Conservation (phyloP, 148 eudicot genomes). For the Rheum nobile region DNA sequence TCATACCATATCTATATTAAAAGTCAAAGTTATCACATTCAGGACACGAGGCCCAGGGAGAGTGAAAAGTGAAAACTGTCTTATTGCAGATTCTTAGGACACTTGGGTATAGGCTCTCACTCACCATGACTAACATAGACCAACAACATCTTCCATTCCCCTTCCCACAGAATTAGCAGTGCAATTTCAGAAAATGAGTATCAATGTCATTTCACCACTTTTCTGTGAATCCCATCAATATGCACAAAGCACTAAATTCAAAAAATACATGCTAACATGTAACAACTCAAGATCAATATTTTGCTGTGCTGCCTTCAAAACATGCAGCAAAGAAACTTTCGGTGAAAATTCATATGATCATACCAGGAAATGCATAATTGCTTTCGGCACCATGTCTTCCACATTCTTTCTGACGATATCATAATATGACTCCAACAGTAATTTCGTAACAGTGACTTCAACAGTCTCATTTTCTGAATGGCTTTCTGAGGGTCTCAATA, state of each 20-base stretch:
- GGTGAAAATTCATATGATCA: constrained; percentile 6
- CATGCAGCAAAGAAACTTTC: neutral
- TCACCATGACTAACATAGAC: neutral
- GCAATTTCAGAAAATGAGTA: neutral
- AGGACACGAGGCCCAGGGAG: neutral
- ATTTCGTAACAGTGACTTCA: constrained; percentile 76
- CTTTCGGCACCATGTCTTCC: constrained; percentile 89
- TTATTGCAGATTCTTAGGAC: neutral
- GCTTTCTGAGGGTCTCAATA: constrained; percentile 81
- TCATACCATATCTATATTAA: neutral
- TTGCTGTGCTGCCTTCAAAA: neutral
- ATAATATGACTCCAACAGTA: constrained; percentile 82
- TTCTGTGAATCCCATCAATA: neutral
- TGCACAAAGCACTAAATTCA: neutral
- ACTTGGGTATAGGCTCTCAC: neutral
- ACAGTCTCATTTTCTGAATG: constrained; percentile 68
- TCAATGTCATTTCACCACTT: neutral
- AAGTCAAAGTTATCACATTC: neutral
- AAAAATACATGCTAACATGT: neutral
- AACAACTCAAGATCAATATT: neutral
- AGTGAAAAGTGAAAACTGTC: neutral
- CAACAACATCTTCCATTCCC: neutral
- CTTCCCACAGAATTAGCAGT: neutral
- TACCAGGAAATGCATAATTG: constrained; percentile 99
- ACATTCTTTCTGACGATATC: constrained; percentile 93